phyloP scores from a whole-genome alignment of 331 rosid genomes.

The Pyracantha coccinea region DNA sequence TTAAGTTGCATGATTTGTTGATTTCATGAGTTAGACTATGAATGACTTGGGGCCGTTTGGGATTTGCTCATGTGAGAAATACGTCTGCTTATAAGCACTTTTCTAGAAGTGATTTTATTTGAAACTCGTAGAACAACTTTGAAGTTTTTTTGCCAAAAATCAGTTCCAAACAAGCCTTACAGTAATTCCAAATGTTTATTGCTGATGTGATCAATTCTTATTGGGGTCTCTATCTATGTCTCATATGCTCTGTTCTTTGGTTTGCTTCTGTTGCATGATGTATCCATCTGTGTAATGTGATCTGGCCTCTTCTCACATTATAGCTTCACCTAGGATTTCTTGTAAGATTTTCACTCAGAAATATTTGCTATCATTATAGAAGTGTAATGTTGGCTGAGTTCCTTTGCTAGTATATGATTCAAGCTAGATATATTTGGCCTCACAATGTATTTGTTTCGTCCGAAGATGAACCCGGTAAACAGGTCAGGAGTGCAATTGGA shows the following conservation, averaged over 20 bases:
- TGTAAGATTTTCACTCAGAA: not conserved
- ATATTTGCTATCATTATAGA: not conserved
- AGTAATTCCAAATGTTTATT: not conserved
- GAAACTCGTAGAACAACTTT: not conserved
- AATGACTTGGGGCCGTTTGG: not conserved
- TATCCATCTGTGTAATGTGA: not conserved
- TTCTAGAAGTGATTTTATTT: not conserved
- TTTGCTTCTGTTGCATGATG: not conserved
- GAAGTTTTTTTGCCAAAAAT: not conserved
- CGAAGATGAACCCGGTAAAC: slow-evolving; percentile 97
- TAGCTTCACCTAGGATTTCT: not conserved
- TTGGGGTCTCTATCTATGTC: not conserved
- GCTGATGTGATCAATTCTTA: not conserved
- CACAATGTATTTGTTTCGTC: slow-evolving; percentile 18
- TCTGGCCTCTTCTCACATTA: not conserved
- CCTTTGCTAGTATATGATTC: slow-evolving; percentile 1
- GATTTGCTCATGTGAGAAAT: not conserved
- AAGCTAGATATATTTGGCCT: slow-evolving; percentile 12
- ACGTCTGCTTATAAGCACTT: not conserved
- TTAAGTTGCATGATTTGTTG: not conserved
- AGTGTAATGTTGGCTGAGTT: not conserved
- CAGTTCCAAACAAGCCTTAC: not conserved
- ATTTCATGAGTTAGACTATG: not conserved
- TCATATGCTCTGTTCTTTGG: not conserved
- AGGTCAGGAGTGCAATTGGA: slow-evolving; percentile 86